Percentiles rank a stretch among this genome's conserved stretches.
Conservation (phyloP, 2,329 filamentous ascomycete species). For the Neofusicoccum sp. region DNA sequence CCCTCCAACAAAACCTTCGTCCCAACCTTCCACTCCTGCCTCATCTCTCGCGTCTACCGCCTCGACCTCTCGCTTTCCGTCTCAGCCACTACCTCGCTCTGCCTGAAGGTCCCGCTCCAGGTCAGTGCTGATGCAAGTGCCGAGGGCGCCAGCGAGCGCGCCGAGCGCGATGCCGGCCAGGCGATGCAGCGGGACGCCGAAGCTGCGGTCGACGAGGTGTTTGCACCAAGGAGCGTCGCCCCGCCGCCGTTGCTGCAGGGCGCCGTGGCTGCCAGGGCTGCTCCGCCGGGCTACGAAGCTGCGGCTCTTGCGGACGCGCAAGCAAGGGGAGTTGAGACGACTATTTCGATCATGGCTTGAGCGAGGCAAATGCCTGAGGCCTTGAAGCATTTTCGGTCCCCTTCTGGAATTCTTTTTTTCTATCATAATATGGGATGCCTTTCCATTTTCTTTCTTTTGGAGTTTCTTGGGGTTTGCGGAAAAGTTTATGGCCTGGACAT, state of each 20-base stretch:
- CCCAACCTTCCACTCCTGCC: slow-evolving; percentile 69
- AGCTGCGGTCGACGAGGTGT: neutral
- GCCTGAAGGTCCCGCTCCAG: slow-evolving; percentile 47
- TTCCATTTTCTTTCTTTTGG: too few relatives aligned
- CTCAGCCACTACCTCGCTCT: slow-evolving; percentile 41
- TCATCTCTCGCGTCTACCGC: slow-evolving; percentile 62
- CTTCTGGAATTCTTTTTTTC: too few relatives aligned
- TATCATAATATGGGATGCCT: too few relatives aligned
- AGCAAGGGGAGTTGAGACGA: neutral
- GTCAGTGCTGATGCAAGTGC: slow-evolving; percentile 41
- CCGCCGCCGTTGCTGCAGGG: neutral
- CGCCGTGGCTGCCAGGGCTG: neutral
- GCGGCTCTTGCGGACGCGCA: neutral
- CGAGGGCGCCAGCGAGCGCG: neutral
- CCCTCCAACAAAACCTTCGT: slow-evolving; percentile 61
- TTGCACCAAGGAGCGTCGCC: neutral
- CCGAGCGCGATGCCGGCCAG: neutral
- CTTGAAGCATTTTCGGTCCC: neutral
- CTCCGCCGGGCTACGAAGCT: neutral
- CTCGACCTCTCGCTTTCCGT: slow-evolving; percentile 60
- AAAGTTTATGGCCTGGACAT: too few relatives aligned
- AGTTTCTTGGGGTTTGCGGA: too few relatives aligned
- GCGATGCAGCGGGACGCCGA: neutral
- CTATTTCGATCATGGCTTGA: neutral
- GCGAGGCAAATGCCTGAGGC: neutral